Evolutionary conservation across 805 yeast species (phyloP).

Genomic region (Grigorovia yakushimaensis): DNA sequence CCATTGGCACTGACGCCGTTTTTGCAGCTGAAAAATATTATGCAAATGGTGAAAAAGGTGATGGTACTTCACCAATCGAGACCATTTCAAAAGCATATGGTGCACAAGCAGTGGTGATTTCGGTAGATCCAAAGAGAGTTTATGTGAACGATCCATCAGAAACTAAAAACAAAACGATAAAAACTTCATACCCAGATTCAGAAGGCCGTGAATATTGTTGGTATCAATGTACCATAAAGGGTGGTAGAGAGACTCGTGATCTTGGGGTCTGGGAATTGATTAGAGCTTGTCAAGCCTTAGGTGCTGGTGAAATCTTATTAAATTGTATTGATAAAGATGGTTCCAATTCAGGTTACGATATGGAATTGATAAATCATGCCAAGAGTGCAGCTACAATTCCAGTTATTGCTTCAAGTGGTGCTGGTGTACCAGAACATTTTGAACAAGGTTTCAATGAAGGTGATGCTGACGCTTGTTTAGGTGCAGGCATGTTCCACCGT

Average conservation of each 20-base stretch:
- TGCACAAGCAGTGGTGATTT: constrained; percentile 92
- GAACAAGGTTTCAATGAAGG: constrained; percentile 77
- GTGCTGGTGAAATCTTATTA: constrained; percentile 90
- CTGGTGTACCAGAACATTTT: constrained; percentile 89
- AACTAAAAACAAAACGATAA: constrained; percentile 53
- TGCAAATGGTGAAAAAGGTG: constrained; percentile 42
- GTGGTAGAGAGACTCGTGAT: constrained; percentile 87
- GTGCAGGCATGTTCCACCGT: constrained; percentile 98
- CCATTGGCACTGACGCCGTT: constrained; percentile 97
- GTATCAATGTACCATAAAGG: constrained; percentile 93
- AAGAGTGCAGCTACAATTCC: constrained; percentile 76
- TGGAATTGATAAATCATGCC: constrained; percentile 72
- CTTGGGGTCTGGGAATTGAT: constrained; percentile 88
- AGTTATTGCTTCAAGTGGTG: constrained; percentile 96
- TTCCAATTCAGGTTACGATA: constrained; percentile 85
- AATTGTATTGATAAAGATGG: constrained; percentile 98
- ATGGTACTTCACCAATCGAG: constrained; percentile 84
- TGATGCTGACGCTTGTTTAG: constrained; percentile 89
- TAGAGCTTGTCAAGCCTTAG: constrained; percentile 79
- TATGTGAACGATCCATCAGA: constrained; percentile 53
- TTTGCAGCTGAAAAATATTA: constrained; percentile 78
- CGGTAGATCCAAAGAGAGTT: constrained; percentile 92
- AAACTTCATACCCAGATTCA: constrained; percentile 67
- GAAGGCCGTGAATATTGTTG: constrained; percentile 82
- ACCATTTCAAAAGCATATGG: constrained; percentile 89